Base-by-base conservation (phyloP, 345 rosid species). In the Clarkia xantiana region DNA sequence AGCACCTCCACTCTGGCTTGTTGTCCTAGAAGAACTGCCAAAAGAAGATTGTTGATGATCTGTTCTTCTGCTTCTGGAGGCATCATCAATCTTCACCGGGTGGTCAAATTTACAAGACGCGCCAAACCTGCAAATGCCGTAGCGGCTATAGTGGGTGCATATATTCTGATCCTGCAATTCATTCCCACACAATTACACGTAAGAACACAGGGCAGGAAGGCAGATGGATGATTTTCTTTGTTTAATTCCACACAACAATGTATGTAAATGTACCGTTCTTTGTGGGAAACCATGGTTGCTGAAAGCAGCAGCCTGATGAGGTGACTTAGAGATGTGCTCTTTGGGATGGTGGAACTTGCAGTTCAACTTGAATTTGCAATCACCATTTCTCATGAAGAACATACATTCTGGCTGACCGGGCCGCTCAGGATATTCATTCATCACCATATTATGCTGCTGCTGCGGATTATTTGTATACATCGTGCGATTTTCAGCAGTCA, bases 291-390 rank as follows among this genome's bases (percentile, higher is more conserved):
- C 98, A 72, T 84, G 84, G 73, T 83, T 85, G 53, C 79, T 91
- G 47, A 86, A 73, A 49, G 71, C 41, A 34, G 65, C 75, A 29
- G 36, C 8, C 5, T 29, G 8, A 19, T 86, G 72, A 48, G 79
- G 60, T 40, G 74, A 62, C 60, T 74, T 81, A 4, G 71, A 44
- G 53, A 56, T 40, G 14, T 72, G 74, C 56, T 60, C 69, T 72
- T 77, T 86, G 14, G 96, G 96, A 71, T 91, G 98, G 61, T 86
- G 78, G 71, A 62, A 91, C 65, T 72, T 86, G 95, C 96, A 91
- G 56, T 51, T 81, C 61, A 73, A 75, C 61, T 65, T 91, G 55
- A 71, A 91, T 71, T 82, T 91, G 47, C 98, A 86, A 47, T 84
- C 96, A 54, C 98, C 98, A 20, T 82, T 84, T 78, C 72, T 84